Base-by-base conservation (phyloP, 345 rosid species). In the Eucalyptus fibrosa region DNA sequence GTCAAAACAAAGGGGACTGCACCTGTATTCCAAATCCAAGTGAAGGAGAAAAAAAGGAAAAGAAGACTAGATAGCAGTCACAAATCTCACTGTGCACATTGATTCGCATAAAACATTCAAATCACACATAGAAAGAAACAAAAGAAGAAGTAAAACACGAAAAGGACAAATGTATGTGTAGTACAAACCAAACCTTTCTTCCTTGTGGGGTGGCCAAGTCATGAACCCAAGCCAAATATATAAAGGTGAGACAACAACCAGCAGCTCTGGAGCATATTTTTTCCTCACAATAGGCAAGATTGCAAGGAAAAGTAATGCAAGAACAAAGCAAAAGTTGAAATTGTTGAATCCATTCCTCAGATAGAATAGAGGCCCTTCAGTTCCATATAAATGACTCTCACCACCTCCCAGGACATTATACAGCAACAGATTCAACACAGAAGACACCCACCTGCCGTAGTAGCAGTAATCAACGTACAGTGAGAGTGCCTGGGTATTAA, bases 191-290 rank as follows among this genome's bases (percentile, higher is more conserved):
- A 88, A 98, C 99, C 99, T 97, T 94, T 98, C 99, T 95, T 98
- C 99, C 93, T 98, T 96, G 95, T 98, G 99, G 60, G 98, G 97
- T 93, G 96, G 99, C 94, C 95, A 93, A 88, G 99, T 96, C 99
- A 98, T 98, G 91, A 98, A 97, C 69, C 91, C 95, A 87, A 97
- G 91, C 99, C 99, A 98, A 88, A 98, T 94, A 92, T 97, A 98
- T 87, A 98, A 92, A 83, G 99, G 96, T 17, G 97, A 95, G 86
- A 96, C 93, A 87, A 97, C 98, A 92, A 97, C 91, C 82, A 97
- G 92, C 91, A 98, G 92, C 90, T 93, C 96, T 40, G 91, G 94
- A 55, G 95, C 93, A 92, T 95, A 96, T 92, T 96, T 96, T 92
- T 93, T 97, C 94, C 92, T 93, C 80, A 93, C 95, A 88, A 96